Conservation (phyloP, 768 basidiomycete genomes). For the Cubamyces sp. region DNA sequence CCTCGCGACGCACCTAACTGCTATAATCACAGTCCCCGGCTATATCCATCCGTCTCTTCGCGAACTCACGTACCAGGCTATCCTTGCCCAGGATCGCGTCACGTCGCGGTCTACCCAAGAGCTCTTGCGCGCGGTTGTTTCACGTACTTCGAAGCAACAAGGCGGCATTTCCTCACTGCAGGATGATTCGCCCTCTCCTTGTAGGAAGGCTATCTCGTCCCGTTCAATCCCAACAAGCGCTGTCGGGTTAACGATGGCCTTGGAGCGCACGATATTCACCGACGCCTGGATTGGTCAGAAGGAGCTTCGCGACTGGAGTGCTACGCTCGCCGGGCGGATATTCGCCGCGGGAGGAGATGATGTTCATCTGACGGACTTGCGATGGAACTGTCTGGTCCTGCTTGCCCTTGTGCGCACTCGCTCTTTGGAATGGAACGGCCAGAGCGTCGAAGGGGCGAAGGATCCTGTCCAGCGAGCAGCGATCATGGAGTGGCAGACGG, state of each 20-base stretch:
- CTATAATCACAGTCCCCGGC: not conserved
- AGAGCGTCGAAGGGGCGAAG: not conserved
- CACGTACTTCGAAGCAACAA: constrained; percentile 7
- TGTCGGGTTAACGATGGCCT: not conserved
- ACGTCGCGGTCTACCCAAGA: not conserved
- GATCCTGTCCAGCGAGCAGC: constrained; percentile 14
- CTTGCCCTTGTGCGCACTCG: constrained; percentile 16
- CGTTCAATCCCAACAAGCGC: not conserved
- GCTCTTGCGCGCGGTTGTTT: constrained; percentile 14
- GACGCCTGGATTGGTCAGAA: no score
- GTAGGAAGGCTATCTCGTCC: no score
- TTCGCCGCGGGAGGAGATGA: not conserved
- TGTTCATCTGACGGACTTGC: not conserved
- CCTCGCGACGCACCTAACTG: not conserved
- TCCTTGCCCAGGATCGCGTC: not conserved
- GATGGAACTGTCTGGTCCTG: constrained; percentile 22
- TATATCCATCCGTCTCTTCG: not conserved
- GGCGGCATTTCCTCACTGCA: no score
- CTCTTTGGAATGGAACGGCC: not conserved
- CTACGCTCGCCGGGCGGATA: not conserved
- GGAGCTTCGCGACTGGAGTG: not conserved
- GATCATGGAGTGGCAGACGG: constrained; percentile 26
- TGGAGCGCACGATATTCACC: constrained; percentile 4
- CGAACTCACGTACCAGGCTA: not conserved
- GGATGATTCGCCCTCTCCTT: no score